These are phyloP conservation scores for Gynostemma pentaphyllum DNA, from an alignment of 306 rosid genomes.

Conservation along the genomic window DNA sequence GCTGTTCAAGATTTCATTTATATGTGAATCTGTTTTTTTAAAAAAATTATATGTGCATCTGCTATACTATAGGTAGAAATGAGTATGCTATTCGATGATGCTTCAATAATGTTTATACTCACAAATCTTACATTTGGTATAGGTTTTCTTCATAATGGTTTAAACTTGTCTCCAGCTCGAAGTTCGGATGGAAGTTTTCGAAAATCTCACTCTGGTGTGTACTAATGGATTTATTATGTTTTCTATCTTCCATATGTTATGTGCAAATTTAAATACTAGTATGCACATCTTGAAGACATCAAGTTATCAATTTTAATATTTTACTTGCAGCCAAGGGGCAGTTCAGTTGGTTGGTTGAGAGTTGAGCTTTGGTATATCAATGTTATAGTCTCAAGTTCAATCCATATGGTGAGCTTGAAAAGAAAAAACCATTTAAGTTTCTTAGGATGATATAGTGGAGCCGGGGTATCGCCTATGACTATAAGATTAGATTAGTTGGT, in stretches of 20 bases:
- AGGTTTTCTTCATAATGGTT: slow-evolving; percentile 64
- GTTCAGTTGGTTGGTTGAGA: neutral
- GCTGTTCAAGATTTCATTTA: neutral
- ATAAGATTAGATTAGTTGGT: too few species aligned
- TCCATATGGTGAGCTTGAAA: neutral
- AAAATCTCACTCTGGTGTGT: slow-evolving; percentile 62
- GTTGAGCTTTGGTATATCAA: neutral
- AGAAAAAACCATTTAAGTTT: neutral
- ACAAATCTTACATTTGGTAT: slow-evolving; percentile 15
- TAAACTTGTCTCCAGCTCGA: slow-evolving; percentile 56
- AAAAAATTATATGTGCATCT: neutral
- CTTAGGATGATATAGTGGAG: neutral
- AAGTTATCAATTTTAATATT: neutral
- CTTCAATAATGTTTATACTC: slow-evolving; percentile 4
- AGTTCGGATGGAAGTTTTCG: slow-evolving; percentile 76
- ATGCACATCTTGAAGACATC: neutral
- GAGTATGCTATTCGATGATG: neutral
- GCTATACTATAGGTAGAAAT: neutral
- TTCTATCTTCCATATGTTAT: neutral
- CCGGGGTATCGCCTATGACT: too few species aligned
- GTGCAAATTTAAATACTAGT: neutral
- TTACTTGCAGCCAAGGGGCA: neutral
- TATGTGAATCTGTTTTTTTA: too few species aligned
- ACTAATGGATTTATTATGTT: slow-evolving; percentile 1
- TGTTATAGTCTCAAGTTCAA: neutral